These are phyloP conservation scores for Colletotrichum tofieldiae DNA, from an alignment of 2,329 filamentous ascomycete genomes.

Conservation along the genomic window DNA sequence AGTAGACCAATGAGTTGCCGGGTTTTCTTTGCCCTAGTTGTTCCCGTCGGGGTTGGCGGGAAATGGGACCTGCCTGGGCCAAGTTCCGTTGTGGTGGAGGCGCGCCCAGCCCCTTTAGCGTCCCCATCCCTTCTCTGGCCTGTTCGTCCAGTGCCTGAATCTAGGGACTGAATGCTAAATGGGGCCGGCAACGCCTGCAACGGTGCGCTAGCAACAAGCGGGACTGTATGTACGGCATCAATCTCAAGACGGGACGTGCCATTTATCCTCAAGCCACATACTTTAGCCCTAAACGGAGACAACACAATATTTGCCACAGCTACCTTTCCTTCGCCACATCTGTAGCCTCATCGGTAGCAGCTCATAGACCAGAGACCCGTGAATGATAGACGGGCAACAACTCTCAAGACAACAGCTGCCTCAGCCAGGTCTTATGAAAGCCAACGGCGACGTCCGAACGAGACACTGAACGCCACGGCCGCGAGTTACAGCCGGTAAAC, in stretches of 20 bases:
- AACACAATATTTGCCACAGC: not conserved
- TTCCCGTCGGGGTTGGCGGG: not conserved
- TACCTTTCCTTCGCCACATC: not conserved
- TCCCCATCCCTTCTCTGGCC: not conserved
- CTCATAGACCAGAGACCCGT: not conserved
- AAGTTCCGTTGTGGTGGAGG: slow-evolving; percentile 3
- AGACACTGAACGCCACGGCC: not conserved
- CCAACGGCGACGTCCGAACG: not conserved
- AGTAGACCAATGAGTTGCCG: slow-evolving; percentile 1
- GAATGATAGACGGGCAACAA: not conserved
- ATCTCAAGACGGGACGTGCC: not conserved
- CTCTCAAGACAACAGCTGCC: not conserved
- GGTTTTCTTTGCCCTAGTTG: not conserved
- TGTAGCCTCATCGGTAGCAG: no score
- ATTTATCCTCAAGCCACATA: no score
- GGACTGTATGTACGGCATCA: not conserved
- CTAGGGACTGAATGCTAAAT: not conserved
- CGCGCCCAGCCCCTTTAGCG: not conserved
- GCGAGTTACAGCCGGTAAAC: not conserved
- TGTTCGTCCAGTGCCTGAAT: not conserved
- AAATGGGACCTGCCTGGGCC: not conserved
- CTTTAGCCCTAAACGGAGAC: not conserved
- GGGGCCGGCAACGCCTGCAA: slow-evolving; percentile 3
- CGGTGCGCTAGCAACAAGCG: not conserved
- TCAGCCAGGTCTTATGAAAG: not conserved